phyloP scores from a whole-genome alignment of 2,329 filamentous ascomycete genomes.

The Claviceps cyperi region DNA sequence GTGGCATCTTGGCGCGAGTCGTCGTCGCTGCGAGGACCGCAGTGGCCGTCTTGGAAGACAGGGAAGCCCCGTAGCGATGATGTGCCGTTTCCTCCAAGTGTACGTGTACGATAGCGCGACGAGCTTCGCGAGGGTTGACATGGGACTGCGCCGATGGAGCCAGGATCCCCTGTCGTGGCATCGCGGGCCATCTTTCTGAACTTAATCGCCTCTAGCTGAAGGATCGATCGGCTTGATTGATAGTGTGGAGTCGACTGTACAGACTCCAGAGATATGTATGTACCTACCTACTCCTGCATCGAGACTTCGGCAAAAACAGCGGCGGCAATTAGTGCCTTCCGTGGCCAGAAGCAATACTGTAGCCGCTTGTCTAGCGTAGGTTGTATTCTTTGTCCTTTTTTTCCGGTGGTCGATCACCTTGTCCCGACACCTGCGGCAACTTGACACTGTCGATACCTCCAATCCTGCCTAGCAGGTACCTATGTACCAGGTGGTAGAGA shows the following conservation, averaged over 20 bases:
- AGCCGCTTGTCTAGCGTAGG: not conserved
- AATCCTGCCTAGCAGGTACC: not conserved
- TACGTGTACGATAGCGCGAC: slow-evolving; percentile 19
- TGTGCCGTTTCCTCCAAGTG: slow-evolving; percentile 21
- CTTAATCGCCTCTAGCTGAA: not conserved
- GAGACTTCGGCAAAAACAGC: not conserved
- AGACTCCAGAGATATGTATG: not conserved
- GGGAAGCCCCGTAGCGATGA: slow-evolving; percentile 18
- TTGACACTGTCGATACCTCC: not conserved
- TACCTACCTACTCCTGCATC: not conserved
- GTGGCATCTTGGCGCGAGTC: not conserved
- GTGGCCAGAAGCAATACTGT: too few species aligned
- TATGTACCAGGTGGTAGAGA: too few species aligned
- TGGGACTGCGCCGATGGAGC: slow-evolving; percentile 7
- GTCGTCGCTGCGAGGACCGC: slow-evolving; percentile 1
- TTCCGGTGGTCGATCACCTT: not conserved
- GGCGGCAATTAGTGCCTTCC: too few species aligned
- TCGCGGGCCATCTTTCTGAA: slow-evolving; percentile 3
- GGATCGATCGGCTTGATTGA: too few species aligned
- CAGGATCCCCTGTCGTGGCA: slow-evolving; percentile 1
- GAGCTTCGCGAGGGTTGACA: slow-evolving; percentile 10
- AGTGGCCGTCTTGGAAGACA: slow-evolving; percentile 13
- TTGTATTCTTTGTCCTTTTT: not conserved
- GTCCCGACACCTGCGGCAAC: not conserved
- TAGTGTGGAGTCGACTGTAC: too few species aligned